Evolutionary conservation across 164 flowering plant genomes (phyloP), one percentile per base, ranked within the genome.

Genomic region (Buxus sempervirens): DNA sequence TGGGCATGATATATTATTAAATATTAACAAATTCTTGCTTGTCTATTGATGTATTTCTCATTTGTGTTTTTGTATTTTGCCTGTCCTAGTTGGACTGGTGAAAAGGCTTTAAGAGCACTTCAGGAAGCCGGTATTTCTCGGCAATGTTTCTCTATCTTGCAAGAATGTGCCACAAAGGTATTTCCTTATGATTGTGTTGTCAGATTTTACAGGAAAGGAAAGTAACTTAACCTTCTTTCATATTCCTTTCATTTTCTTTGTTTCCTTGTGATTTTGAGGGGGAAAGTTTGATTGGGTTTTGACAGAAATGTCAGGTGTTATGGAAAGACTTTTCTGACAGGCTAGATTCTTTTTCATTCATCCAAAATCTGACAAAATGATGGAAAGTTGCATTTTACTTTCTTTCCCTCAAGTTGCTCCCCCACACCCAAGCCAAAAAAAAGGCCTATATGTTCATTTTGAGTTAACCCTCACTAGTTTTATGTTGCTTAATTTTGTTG

Each of bases 81-180:
- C 25, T 69, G 22, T 69, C 72, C 51, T 67, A 94, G 98, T 78
- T 95, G 98, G 98, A 88, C 91, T 60, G 98, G 98, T 58, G 86
- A 90, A 48, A 85, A 86, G 63, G 98, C 98, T 74, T 72, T 82
- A 72, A 82, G 69, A 67, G 97, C 92, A 79, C 94, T 95, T 41
- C 77, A 86, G 76, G 96, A 86, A 75, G 92, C 89, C 65, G 86
- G 82, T 70, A 78, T 92, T 64, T 79, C 96, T 41, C 82, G 72
- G 65, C 85, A 84, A 55, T 80, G 79, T 79, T 95, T 89, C 57
- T 83, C 88, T 15, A 79, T 83, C 69, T 81, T 92, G 78, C 79
- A 81, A 57, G 90, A 85, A 58, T 95, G 98, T 82, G 94, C 90
- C 26, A 75, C 79, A 51, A 86, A 88, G 95, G 98, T 93, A 79